A percentile compares a stretch with the other conserved stretches of the same genome.
These are phyloP conservation scores for Malassezia nana DNA, from an alignment of 1,284 basidiomycete genomes.

Conservation along the genomic window DNA sequence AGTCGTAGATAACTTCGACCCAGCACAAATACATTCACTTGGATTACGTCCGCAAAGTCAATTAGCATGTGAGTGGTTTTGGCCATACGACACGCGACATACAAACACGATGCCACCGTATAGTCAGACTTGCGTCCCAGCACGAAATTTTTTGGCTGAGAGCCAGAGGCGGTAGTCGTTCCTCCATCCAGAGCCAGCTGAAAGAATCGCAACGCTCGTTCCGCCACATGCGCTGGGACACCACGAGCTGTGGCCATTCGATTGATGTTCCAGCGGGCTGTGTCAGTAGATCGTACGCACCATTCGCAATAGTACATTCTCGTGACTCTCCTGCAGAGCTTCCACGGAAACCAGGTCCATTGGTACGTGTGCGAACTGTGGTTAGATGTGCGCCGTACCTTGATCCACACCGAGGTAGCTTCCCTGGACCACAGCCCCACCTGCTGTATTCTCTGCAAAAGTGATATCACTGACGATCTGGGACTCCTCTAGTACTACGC, in stretches of 20 bases:
- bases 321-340: slow-evolving; percentile 50
- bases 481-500: slow-evolving; percentile 75
- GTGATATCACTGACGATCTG: slow-evolving; percentile 84
- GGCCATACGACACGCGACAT: slow-evolving; percentile 83
- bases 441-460: slow-evolving; percentile 83
- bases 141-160: slow-evolving; percentile 43
- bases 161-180: slow-evolving; percentile 26
- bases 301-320: slow-evolving; percentile 79
- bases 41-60: slow-evolving; percentile 61
- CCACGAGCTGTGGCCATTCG: slow-evolving; percentile 67
- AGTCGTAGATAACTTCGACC: slow-evolving; percentile 93
- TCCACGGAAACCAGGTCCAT: slow-evolving; percentile 40
- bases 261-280: slow-evolving; percentile 71
- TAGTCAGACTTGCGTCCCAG: slow-evolving; percentile 76
- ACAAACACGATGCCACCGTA: slow-evolving; percentile 88
- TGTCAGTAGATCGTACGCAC: slow-evolving; percentile 50
- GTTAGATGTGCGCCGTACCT: slow-evolving; percentile 56
- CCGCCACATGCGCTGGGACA: slow-evolving; percentile 67
- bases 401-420: slow-evolving; percentile 84
- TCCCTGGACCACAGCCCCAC: slow-evolving; percentile 89
- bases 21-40: slow-evolving; percentile 91
- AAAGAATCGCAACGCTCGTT: slow-evolving; percentile 77
- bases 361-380: slow-evolving; percentile 29
- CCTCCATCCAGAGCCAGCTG: slow-evolving; percentile 80
- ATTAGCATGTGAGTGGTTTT: slow-evolving; percentile 92